Percentiles rank a stretch among this genome's conserved stretches.
These are phyloP conservation scores for Flaveria sonorensis DNA, from an alignment of 129 eudicot species.

Conservation along the genomic window DNA sequence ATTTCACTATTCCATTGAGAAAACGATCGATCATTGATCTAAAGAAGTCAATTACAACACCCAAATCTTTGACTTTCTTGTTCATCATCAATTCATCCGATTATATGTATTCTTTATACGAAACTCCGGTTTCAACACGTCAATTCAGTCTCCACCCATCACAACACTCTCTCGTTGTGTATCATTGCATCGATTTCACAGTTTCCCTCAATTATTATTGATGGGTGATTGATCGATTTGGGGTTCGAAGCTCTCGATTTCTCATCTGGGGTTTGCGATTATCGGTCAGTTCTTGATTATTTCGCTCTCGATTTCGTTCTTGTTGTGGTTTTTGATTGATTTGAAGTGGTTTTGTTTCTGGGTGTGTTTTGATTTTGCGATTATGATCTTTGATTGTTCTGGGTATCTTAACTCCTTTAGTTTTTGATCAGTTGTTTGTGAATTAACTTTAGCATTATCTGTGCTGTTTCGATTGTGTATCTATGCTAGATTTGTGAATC, in stretches of 20 bases:
- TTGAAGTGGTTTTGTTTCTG: conserved; percentile 3
- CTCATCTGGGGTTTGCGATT: conserved; percentile 37
- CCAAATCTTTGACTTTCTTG: conserved; percentile 40
- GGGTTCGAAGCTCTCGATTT: conserved; percentile 18
- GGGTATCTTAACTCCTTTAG: neutral
- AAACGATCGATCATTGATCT: conserved; percentile 14
- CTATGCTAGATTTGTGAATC: conserved; percentile 13
- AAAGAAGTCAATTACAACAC: conserved; percentile 6
- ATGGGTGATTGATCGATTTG: conserved; percentile 32
- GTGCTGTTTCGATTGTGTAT: conserved; percentile 4
- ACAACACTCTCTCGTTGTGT: conserved; percentile 3
- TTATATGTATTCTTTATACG: conserved; percentile 20
- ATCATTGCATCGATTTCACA: conserved; percentile 13
- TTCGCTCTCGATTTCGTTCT: neutral
- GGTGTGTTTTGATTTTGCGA: conserved; percentile 18
- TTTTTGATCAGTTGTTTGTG: conserved; percentile 15
- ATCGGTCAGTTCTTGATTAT: conserved; percentile 31
- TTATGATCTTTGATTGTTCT: conserved; percentile 21
- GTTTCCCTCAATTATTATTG: conserved; percentile 30
- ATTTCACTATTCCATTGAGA: conserved; percentile 27
- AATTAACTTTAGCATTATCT: neutral
- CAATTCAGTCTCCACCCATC: conserved; percentile 24
- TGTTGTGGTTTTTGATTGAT: neutral
- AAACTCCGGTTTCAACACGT: conserved; percentile 40
- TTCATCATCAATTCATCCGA: conserved; percentile 11